These are phyloP conservation scores for Oldenlandia corymbosa DNA, from an alignment of 257 asterid genomes.

Conservation along the genomic window DNA sequence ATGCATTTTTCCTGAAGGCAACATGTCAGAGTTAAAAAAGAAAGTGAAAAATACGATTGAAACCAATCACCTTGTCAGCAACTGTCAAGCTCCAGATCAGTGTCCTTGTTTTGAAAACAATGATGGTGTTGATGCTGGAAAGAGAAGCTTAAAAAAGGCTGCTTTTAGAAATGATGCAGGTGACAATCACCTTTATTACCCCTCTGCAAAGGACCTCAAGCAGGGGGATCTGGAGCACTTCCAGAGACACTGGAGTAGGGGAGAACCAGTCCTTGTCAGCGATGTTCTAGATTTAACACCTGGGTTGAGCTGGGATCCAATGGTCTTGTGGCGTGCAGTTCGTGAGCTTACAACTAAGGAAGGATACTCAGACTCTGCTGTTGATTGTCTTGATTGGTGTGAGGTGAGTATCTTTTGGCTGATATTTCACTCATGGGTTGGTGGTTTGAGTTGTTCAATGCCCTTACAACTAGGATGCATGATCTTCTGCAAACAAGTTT, in stretches of 20 bases:
- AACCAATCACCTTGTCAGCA: slow-evolving; percentile 12
- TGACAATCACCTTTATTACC: slow-evolving; percentile 51
- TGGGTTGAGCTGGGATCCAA: slow-evolving; percentile 75
- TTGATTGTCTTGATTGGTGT: slow-evolving; percentile 59
- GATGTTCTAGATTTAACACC: slow-evolving; percentile 36
- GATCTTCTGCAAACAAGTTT: neutral
- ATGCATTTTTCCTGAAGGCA: slow-evolving; percentile 32
- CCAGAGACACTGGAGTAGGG: slow-evolving; percentile 52
- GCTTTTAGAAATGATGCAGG: slow-evolving; percentile 33
- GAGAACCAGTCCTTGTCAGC: slow-evolving; percentile 55
- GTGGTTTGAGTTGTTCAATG: neutral
- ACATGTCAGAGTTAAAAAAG: slow-evolving; percentile 31
- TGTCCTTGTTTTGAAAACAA: slow-evolving; percentile 30
- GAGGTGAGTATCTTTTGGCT: slow-evolving; percentile 35
- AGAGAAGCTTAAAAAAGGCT: slow-evolving; percentile 27
- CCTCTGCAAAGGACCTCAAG: slow-evolving; percentile 39
- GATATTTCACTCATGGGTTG: slow-evolving; percentile 6
- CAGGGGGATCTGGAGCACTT: slow-evolving; percentile 46
- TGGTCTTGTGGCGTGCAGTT: slow-evolving; percentile 78
- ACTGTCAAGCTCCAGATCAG: slow-evolving; percentile 15
- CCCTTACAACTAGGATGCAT: neutral
- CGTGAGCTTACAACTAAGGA: slow-evolving; percentile 28
- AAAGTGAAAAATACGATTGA: slow-evolving; percentile 24
- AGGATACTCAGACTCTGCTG: slow-evolving; percentile 41
- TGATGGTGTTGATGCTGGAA: slow-evolving; percentile 10